Percentiles rank a stretch among this genome's conserved stretches.
Conservation (phyloP, 331 rosid species). For the Saraca asoca region DNA sequence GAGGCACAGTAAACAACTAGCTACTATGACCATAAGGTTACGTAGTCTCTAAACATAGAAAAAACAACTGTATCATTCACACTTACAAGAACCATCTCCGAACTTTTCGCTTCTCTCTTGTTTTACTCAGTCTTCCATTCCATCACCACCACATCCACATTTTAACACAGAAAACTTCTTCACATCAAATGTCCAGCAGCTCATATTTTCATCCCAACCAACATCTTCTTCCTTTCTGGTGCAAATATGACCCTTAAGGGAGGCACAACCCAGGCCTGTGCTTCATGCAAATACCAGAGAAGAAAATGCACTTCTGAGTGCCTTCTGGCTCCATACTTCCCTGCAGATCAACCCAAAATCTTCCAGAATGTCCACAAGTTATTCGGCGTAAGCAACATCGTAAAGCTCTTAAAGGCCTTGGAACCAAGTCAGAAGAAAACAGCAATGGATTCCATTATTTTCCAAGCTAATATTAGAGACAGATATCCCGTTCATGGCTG, state of each 20-base stretch:
- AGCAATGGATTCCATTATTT: constrained; percentile 83
- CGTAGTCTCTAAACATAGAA: constrained; percentile 35
- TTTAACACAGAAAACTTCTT: constrained; percentile 31
- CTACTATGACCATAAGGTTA: constrained; percentile 17
- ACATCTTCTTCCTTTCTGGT: no score
- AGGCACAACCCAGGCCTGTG: constrained; percentile 82
- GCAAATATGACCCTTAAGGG: constrained; percentile 78
- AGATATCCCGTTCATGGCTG: constrained; percentile 76
- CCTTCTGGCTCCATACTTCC: constrained; percentile 75
- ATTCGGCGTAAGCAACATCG: constrained; percentile 79
- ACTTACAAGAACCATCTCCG: constrained; percentile 15
- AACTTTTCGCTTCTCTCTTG: constrained; percentile 28
- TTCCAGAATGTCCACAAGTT: constrained; percentile 79
- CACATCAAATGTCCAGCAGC: constrained; percentile 31
- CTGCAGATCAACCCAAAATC: constrained; percentile 74
- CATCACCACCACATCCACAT: constrained; percentile 45
- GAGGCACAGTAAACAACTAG: constrained; percentile 37
- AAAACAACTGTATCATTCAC: no score
- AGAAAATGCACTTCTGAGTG: constrained; percentile 79
- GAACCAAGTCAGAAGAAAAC: constrained; percentile 51
- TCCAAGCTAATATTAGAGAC: constrained; percentile 62
- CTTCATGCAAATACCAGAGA: constrained; percentile 81
- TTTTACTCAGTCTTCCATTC: constrained; percentile 53
- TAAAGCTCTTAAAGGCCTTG: constrained; percentile 51
- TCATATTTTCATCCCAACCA: no score